Base-by-base conservation (phyloP, 2,329 filamentous ascomycete species). In the Trichoderma hamatum region DNA sequence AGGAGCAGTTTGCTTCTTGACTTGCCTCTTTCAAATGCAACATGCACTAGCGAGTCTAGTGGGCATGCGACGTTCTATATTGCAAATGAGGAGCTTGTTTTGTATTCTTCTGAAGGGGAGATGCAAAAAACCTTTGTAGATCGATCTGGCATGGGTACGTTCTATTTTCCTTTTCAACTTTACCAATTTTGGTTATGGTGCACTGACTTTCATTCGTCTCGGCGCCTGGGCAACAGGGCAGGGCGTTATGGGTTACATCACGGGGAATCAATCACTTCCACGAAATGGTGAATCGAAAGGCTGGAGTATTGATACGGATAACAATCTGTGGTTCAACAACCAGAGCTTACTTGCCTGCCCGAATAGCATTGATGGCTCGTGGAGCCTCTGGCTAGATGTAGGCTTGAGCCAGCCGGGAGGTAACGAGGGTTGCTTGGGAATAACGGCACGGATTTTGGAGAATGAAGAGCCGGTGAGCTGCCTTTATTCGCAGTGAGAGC, bases 111-210 rank as follows among this genome's bases (percentile, higher is more conserved):
- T 28, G 77, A 78, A 28, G 79, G 77, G 4, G 79, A 72, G 36
- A 77, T 78, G 3, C 87, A 89, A 79, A 77, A 84, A 73, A 69
- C 86, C 63, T 89, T 74, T 71, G 83, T 83, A 52, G 86, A 89
- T 76, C 83, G 84, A 55, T 87, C 84, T 58, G 86, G 85, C 74
- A 88, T 88, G 85, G 86, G 85, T 83, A 83, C 54, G 82, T 16
- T 36, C 3, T 2, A 36, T 1, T 14, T 16, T 63, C 1, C 52
- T 10, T 14, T 16, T 6, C 7, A 3, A 7, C n/a, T 9, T 36
- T 13, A 16, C 14, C 21, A 26, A 30, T 26, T 24, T 26, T 52
- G 7, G 5, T 9, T 36, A 32, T 59, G 3, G 19, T 26, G 32
- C 30, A 30, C 66, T 62, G 21, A 68, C 30, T 34, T 67, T 36